These are phyloP conservation scores for Pythium pyrilobum DNA, from an alignment of 352 stramenopile species.

Conservation along the genomic window DNA sequence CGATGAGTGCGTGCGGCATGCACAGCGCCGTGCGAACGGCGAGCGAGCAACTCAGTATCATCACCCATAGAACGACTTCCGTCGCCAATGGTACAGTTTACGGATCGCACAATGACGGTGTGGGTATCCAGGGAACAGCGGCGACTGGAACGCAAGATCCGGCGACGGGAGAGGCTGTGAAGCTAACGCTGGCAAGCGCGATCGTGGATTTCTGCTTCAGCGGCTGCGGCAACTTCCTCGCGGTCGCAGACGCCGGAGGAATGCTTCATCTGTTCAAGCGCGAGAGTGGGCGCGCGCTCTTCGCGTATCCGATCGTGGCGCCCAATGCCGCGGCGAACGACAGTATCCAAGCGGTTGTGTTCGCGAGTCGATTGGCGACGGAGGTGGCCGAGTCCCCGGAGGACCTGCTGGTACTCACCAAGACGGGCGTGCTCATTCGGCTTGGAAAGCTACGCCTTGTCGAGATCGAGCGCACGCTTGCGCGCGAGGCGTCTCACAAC, in stretches of 20 bases:
- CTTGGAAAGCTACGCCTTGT: constrained; percentile 16
- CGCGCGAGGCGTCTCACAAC: constrained; percentile 6
- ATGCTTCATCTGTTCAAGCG: constrained; percentile 21
- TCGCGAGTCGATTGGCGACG: not conserved
- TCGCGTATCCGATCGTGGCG: constrained; percentile 23
- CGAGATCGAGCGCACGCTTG: constrained; percentile 18
- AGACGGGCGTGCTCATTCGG: constrained; percentile 17
- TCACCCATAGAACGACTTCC: not conserved
- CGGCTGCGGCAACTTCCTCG: constrained; percentile 17
- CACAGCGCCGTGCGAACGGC: constrained; percentile 11
- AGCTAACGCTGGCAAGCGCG: constrained; percentile 1
- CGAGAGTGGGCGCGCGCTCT: constrained; percentile 10
- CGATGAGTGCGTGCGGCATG: constrained; percentile 1
- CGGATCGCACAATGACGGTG: not conserved
- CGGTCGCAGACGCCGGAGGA: constrained; percentile 14
- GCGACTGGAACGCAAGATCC: not conserved
- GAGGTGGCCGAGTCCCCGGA: not conserved
- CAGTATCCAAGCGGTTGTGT: constrained; percentile 16
- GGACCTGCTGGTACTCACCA: constrained; percentile 24
- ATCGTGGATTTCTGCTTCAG: constrained; percentile 23
- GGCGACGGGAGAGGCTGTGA: not conserved
- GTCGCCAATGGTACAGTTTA: not conserved
- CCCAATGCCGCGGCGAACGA: constrained; percentile 7
- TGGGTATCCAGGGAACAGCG: not conserved
- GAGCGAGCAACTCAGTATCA: constrained; percentile 1